Evolutionary conservation across 1,284 basidiomycete genomes (phyloP), one percentile per base, ranked within the genome.

Genomic region (Puccinia novopanici): DNA sequence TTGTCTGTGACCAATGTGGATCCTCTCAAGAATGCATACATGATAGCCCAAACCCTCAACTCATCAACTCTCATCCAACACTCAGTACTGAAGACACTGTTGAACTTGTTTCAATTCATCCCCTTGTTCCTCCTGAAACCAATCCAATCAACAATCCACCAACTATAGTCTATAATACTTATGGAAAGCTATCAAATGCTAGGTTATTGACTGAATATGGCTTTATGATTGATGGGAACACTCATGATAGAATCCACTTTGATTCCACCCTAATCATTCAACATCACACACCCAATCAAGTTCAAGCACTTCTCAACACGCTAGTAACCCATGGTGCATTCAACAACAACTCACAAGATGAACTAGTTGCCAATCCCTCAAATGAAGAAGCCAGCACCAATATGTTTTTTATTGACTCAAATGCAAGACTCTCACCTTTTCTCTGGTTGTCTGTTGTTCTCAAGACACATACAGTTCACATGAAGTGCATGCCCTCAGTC

Each of bases 151-250:
- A 34, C 27, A 27, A 17, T 55, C 52, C 40, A 27, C 17, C 30
- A 19, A 59, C n/a, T 34, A 52, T 67, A 50, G 61, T 80, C 2
- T 80, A 55, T 55, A 80, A 80, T 55, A 72, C 70, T 15, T 80
- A 80, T 73, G 78, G 78, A 30, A 65, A 74, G 10, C 71, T 80
- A 27, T n/a, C 67, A 17, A 80, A 80, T 74, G 54, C 57, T 17
- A 52, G 70, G 17, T 61, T 80, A 24, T 55, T 80, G 45, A 27
- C 57, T 3, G 59, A 80, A 42, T 80, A 80, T 45, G 78, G 78
- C 10, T 80, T 80, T 45, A 65, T 80, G 55, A 73, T 80, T 17
- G 70, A 50, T 40, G 71, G 13, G 5, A 80, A 80, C 24, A 48
- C 22, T 22, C 48, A 80, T 42, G 71, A 80, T 57, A 73, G 45